A percentile compares a stretch with the other conserved stretches of the same genome.
These are phyloP conservation scores for Fusarium cicatricum DNA, from an alignment of 2,329 filamentous ascomycete species.

Conservation along the genomic window DNA sequence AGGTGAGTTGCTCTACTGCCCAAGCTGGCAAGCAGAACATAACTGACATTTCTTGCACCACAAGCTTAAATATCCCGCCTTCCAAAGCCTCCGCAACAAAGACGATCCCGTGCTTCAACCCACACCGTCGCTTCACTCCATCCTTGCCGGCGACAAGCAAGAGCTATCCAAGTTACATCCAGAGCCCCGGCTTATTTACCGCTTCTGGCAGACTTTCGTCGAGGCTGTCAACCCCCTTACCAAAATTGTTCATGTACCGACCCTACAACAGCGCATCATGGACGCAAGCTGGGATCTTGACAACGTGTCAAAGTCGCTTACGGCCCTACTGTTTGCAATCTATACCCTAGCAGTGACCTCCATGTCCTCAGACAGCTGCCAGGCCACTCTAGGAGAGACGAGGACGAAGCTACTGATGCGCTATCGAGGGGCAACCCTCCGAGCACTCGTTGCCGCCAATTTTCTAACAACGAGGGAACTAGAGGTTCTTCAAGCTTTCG, in stretches of 20 bases:
- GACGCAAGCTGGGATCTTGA: constrained; percentile 42
- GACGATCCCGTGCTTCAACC: constrained; percentile 33
- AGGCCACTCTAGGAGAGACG: constrained; percentile 17
- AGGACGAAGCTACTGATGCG: constrained; percentile 24
- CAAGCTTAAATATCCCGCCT: constrained; percentile 38
- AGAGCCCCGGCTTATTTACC: constrained; percentile 43
- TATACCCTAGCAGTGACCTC: constrained; percentile 41
- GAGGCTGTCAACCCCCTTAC: constrained; percentile 45
- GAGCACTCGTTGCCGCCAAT: constrained; percentile 37
- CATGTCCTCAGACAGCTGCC: constrained; percentile 27
- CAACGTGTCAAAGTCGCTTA: constrained; percentile 21
- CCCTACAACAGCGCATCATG: constrained; percentile 42
- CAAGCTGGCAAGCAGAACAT: fast-evolving
- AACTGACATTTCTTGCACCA: neutral
- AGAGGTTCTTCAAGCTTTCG: constrained; percentile 44
- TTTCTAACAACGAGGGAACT: constrained; percentile 41
- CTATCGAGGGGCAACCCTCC: constrained; percentile 38
- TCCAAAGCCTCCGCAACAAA: constrained; percentile 25
- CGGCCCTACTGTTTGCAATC: constrained; percentile 41
- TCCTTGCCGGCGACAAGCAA: neutral
- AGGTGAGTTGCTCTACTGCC: constrained; percentile 1
- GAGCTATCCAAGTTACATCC: constrained; percentile 35
- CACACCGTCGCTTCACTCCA: constrained; percentile 9
- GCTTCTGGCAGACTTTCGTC: constrained; percentile 46
- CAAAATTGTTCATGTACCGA: constrained; percentile 46